A percentile compares a stretch with the other conserved stretches of the same genome.
These are phyloP conservation scores for Ceriops zippeliana DNA, from an alignment of 345 rosid species.

Conservation along the genomic window DNA sequence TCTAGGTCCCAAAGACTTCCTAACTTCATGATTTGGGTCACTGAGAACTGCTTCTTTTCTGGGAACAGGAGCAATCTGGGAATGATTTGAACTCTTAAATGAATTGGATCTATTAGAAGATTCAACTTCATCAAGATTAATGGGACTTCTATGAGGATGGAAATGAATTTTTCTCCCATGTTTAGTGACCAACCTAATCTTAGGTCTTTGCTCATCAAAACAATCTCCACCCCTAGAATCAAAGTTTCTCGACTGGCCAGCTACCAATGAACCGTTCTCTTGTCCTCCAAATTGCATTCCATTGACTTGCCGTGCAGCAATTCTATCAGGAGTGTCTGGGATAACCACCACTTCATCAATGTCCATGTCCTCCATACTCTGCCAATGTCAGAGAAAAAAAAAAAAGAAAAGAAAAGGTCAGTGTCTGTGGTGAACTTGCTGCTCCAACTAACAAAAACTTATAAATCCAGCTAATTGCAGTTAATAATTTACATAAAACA, in stretches of 20 bases:
- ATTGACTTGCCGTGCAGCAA: conserved; percentile 19
- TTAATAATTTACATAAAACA: no score
- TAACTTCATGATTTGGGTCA: conserved; percentile 27
- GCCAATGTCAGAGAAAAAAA: neutral
- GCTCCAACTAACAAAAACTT: no score
- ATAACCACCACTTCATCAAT: conserved; percentile 52
- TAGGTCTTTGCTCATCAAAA: conserved; percentile 26
- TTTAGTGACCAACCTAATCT: conserved; percentile 29
- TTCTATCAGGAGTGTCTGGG: conserved; percentile 86
- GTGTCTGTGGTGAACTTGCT: neutral
- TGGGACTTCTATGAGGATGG: conserved; percentile 27
- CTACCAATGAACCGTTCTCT: conserved; percentile 33
- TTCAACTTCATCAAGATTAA: conserved; percentile 28
- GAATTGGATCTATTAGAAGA: conserved; percentile 19
- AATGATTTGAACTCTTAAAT: conserved; percentile 20
- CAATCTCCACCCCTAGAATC: conserved; percentile 26
- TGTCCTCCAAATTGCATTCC: conserved; percentile 28
- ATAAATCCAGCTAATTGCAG: no score
- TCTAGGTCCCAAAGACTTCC: conserved; percentile 24
- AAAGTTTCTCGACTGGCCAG: conserved; percentile 29
- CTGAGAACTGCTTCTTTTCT: conserved; percentile 38
- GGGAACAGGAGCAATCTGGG: conserved; percentile 34
- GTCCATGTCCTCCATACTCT: conserved; percentile 70
- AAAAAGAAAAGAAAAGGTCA: neutral
- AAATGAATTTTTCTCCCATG: conserved; percentile 29